Evolutionary conservation across 768 basidiomycete genomes (phyloP), one percentile per base, ranked within the genome.

Genomic region (Amanita exitialis): DNA sequence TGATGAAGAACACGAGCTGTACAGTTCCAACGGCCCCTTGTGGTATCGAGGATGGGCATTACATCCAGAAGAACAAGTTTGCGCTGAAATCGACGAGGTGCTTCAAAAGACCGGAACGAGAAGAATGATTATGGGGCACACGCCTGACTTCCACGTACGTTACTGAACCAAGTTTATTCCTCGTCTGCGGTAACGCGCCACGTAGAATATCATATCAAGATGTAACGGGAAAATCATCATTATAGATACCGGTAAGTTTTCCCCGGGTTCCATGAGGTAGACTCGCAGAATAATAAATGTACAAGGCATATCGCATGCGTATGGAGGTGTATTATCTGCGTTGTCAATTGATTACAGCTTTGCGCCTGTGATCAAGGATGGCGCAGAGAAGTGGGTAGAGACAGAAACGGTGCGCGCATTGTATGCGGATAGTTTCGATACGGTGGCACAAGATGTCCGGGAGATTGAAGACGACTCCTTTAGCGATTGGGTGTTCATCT

Each of bases 1-100:
- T 0, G 57, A 57, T 0, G 82, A 82, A 53, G 93, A 97, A 64
- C 61, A 70, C 6, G 74, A 78, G 30, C 62, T 97, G 32, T 96
- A 95, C 59, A 77, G 74, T 20, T 60, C 74, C 1, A 79, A 90
- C 38, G 95, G 95, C 0, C 92, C 93, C 3, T 65, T 94, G 41
- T 97, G 96, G 96, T 96, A 93, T 64, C 78, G 96, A 9, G 93
- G 93, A 1, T 93, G 93, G 81, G 95, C 95, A 13, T 71, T 80
- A 46, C 81, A 84, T 10, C 66, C 69, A 21, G 90, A 94, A 47
- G 76, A 77, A 51, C 70, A 71, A 46, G 79, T 78, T 3, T 99
- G 96, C 63, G 62, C 58, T 1, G 74, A 79, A 32, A 91, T 91
- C 0, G 82, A 88, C 52, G 66, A 71, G 21, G 84, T 94, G 15